Percentiles rank a stretch among this genome's conserved stretches.
Evolutionary conservation across 176 grass and related monocot genomes (phyloP).

Genomic region (Paspalum notatum): DNA sequence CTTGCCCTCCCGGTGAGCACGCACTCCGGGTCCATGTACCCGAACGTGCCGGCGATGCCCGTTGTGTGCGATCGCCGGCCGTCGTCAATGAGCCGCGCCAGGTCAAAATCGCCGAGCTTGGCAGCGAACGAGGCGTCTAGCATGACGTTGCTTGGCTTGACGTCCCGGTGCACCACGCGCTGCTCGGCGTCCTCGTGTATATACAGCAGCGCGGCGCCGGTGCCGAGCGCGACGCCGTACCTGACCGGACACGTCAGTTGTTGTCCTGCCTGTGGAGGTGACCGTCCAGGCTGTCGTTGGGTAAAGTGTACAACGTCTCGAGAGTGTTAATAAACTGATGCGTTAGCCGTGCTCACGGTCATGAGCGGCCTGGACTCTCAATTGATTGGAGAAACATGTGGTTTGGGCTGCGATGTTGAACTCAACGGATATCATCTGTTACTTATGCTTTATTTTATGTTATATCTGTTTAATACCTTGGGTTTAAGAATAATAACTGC

Average conservation of each 20-base stretch:
- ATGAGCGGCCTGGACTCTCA: too few relatives aligned
- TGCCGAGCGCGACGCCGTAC: slow-evolving; percentile 4
- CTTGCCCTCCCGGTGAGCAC: background rate
- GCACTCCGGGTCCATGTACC: slow-evolving; percentile 18
- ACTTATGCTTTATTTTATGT: too few relatives aligned
- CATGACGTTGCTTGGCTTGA: slow-evolving; percentile 55
- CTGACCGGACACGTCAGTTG: slow-evolving; percentile 33
- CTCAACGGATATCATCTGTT: too few relatives aligned
- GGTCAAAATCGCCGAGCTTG: slow-evolving; percentile 46
- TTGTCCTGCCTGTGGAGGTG: slow-evolving; percentile 36
- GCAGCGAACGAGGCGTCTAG: background rate
- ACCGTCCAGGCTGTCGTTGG: slow-evolving; percentile 54
- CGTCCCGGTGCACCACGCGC: slow-evolving; percentile 26
- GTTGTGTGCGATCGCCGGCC: slow-evolving; percentile 12
- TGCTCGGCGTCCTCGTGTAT: slow-evolving; percentile 26
- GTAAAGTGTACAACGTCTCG: too few relatives aligned
- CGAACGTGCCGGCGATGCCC: background rate
- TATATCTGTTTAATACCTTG: too few relatives aligned
- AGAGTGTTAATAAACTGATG: too few relatives aligned
- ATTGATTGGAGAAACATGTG: too few relatives aligned
- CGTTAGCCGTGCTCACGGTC: too few relatives aligned
- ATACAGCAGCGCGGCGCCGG: slow-evolving; percentile 25
- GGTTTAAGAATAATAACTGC: too few relatives aligned
- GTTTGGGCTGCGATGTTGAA: too few relatives aligned
- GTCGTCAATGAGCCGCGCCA: slow-evolving; percentile 8